Percentiles rank a stretch among this genome's conserved stretches.
Evolutionary conservation across 495 filamentous ascomycete genomes (phyloP).

Genomic region (Lepidopterella palustris): DNA sequence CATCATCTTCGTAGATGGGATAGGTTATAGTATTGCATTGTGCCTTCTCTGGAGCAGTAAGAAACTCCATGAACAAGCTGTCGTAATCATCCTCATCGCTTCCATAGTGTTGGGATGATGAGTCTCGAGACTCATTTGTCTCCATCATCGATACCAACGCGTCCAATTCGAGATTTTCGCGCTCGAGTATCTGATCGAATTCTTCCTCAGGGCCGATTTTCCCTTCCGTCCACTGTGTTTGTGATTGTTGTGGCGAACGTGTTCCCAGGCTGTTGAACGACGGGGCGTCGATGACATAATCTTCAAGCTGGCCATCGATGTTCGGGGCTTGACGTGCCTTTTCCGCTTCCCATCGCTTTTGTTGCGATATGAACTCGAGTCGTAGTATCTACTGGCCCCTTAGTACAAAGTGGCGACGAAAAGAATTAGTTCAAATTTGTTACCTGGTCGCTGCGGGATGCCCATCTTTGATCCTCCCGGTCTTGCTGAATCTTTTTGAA

Average conservation of each 20-base stretch:
- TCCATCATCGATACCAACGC: slow-evolving; percentile 46
- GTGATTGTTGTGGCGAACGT: not conserved
- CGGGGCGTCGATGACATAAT: slow-evolving; percentile 27
- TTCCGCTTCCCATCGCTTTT: slow-evolving; percentile 44
- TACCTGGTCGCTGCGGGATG: slow-evolving; percentile 71
- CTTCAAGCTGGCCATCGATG: slow-evolving; percentile 20
- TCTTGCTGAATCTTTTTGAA: slow-evolving; percentile 68
- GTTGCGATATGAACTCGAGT: slow-evolving; percentile 42
- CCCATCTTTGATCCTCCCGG: slow-evolving; percentile 59
- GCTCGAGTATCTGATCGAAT: slow-evolving; percentile 42
- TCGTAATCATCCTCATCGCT: slow-evolving; percentile 54
- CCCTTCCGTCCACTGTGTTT: slow-evolving; percentile 1
- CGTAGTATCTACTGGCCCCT: slow-evolving; percentile 39
- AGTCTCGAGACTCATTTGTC: slow-evolving; percentile 16
- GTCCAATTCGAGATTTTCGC: slow-evolving; percentile 55
- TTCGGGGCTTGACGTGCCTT: slow-evolving; percentile 34
- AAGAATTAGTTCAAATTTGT: slow-evolving; percentile 14
- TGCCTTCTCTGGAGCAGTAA: not conserved
- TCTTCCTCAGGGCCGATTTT: slow-evolving; percentile 35
- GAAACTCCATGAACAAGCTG: slow-evolving; percentile 49
- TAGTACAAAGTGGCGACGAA: not conserved
- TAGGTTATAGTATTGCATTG: not conserved
- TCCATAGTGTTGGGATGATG: slow-evolving; percentile 25
- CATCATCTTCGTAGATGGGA: slow-evolving; percentile 13
- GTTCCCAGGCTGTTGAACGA: not conserved